A percentile compares a stretch with the other conserved stretches of the same genome.
phyloP scores from a whole-genome alignment of 2,329 filamentous ascomycete genomes.

The Botrytis paeoniae region DNA sequence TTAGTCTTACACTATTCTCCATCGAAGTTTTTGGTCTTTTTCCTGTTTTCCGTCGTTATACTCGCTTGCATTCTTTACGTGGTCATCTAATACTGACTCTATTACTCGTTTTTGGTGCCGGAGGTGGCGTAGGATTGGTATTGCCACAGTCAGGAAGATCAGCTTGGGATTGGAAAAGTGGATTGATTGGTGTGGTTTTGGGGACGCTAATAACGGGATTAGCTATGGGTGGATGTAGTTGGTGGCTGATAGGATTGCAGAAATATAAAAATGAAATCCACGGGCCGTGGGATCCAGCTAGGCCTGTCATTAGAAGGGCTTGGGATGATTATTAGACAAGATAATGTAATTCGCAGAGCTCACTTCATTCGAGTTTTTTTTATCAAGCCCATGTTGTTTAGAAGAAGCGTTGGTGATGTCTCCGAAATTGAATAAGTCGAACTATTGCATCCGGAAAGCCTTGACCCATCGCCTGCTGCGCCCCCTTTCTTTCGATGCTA shows the following conservation, averaged over 20 bases:
- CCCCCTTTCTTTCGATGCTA: neutral
- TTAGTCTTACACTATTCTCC: constrained; percentile 89
- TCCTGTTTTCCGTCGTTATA: constrained; percentile 91
- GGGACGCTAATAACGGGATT: constrained; percentile 72
- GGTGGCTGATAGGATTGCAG: constrained; percentile 96
- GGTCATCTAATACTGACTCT: constrained; percentile 77
- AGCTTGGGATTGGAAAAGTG: constrained; percentile 38
- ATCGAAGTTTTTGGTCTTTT: constrained; percentile 98
- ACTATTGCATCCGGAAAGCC: neutral
- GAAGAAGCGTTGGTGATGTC: neutral
- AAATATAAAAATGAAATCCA: constrained; percentile 99
- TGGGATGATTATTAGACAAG: constrained; percentile 17
- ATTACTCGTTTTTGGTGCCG: constrained; percentile 73
- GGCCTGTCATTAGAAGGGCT: constrained; percentile 68
- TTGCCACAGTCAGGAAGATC: constrained; percentile 54
- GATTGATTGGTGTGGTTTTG: constrained; percentile 66
- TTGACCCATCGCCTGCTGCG: neutral
- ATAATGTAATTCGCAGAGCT: too few species aligned
- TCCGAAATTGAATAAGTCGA: neutral
- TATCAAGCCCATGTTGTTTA: neutral
- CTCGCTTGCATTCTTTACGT: constrained; percentile 75
- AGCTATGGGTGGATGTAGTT: constrained; percentile 89
- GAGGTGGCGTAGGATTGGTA: constrained; percentile 66
- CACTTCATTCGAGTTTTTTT: neutral
- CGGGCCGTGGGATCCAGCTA: constrained; percentile 94